Evolutionary conservation across 2,329 filamentous ascomycete genomes (phyloP).

Genomic region (Aspergillus neoniger): DNA sequence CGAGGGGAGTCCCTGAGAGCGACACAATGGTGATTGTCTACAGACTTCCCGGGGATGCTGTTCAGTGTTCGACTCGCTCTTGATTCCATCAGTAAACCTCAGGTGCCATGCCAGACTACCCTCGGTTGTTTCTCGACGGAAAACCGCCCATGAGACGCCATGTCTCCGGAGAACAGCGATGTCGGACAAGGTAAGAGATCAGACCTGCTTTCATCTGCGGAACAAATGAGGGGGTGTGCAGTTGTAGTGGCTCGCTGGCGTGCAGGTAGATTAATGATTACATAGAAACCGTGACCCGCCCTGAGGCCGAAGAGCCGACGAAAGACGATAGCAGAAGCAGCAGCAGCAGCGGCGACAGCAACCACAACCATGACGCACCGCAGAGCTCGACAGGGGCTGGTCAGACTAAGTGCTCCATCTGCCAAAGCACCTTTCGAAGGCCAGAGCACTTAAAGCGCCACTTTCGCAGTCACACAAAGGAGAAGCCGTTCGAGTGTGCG

Average conservation of each 20-base stretch:
- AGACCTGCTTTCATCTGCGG: constrained; percentile 7
- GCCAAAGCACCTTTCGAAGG: constrained; percentile 41
- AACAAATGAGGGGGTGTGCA: background rate
- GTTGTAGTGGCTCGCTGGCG: background rate
- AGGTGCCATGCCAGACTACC: constrained; percentile 21
- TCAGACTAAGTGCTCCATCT: constrained; percentile 37
- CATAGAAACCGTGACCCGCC: constrained; percentile 21
- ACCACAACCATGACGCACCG: constrained; percentile 16
- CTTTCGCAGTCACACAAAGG: constrained; percentile 44
- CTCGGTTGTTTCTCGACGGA: constrained; percentile 6
- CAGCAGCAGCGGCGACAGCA: background rate
- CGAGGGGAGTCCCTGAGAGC: background rate
- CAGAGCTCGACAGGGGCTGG: constrained; percentile 18
- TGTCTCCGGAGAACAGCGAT: constrained; percentile 33
- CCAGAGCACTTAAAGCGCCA: constrained; percentile 47
- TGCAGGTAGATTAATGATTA: background rate
- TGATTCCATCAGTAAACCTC: background rate
- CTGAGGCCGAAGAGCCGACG: constrained; percentile 17
- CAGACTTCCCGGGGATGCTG: constrained; percentile 15
- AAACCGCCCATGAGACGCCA: constrained; percentile 28
- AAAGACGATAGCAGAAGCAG: constrained; percentile 13
- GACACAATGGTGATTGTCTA: constrained; percentile 1
- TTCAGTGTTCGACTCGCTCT: background rate
- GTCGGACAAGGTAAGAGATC: constrained; percentile 24
- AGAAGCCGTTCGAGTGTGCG: constrained; percentile 42